A percentile compares a stretch with the other conserved stretches of the same genome.
phyloP scores from a whole-genome alignment of 2,329 filamentous ascomycete genomes.

The Aspergillus vadensis region DNA sequence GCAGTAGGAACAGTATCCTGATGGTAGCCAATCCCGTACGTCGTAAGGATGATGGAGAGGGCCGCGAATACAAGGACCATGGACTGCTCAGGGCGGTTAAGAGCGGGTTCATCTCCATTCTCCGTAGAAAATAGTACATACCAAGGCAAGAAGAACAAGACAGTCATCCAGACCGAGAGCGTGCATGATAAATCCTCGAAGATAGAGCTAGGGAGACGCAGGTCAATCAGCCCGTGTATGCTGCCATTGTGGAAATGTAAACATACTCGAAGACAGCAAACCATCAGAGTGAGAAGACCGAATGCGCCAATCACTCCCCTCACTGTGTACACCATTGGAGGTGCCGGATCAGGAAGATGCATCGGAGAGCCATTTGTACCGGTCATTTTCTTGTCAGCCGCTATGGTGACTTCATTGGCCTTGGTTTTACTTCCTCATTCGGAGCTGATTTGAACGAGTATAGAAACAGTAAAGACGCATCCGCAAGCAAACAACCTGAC shows the following conservation, averaged over 20 bases:
- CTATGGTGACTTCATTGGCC: not conserved
- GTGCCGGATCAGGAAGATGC: not conserved
- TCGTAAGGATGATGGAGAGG: not conserved
- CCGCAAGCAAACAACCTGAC: not conserved
- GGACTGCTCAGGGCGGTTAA: not conserved
- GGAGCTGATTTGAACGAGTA: not conserved
- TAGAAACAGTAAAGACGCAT: not conserved
- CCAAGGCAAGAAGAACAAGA: not conserved
- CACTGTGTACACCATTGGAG: not conserved
- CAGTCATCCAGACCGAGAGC: not conserved
- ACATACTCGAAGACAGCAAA: conserved; percentile 6
- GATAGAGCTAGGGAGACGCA: not conserved
- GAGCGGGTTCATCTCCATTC: not conserved
- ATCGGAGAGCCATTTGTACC: not conserved
- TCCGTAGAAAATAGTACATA: not conserved
- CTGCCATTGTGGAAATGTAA: not conserved
- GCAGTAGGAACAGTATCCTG: not conserved
- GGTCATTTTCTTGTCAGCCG: not conserved
- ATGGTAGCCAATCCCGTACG: not conserved
- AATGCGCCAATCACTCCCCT: conserved; percentile 11
- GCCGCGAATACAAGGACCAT: not conserved
- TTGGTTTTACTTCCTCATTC: not conserved
- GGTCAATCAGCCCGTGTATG: not conserved
- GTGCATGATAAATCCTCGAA: not conserved
- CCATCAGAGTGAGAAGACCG: conserved; percentile 14